A percentile compares a stretch with the other conserved stretches of the same genome.
These are phyloP conservation scores for Saraca asoca DNA, from an alignment of 331 rosid species.

Conservation along the genomic window DNA sequence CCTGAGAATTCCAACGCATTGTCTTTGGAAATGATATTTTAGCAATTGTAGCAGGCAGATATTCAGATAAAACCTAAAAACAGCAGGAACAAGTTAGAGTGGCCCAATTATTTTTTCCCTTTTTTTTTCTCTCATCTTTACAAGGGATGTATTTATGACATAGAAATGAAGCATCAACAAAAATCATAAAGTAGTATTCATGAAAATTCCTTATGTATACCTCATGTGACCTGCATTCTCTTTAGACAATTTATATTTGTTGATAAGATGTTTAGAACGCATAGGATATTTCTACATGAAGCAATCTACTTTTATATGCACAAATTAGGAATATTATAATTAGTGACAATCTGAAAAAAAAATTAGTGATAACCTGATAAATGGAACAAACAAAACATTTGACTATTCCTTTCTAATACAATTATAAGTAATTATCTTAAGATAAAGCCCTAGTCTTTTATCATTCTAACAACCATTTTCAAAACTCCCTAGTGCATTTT, in stretches of 20 bases:
- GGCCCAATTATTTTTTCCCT: too few species aligned
- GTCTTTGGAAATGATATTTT: constrained; percentile 89
- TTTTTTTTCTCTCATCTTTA: constrained; percentile 2
- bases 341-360: background rate
- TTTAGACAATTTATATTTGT: background rate
- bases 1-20: constrained; percentile 97
- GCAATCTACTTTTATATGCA: background rate
- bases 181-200: background rate
- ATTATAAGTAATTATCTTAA: constrained; percentile 7
- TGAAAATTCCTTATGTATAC: background rate
- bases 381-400: background rate
- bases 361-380: background rate
- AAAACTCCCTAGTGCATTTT: background rate
- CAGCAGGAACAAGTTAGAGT: constrained; percentile 26
- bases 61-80: constrained; percentile 77
- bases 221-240: constrained; percentile 9
- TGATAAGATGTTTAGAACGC: background rate
- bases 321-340: constrained; percentile 10
- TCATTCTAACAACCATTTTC: background rate
- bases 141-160: constrained; percentile 5
- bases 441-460: background rate
- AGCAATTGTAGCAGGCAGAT: constrained; percentile 67
- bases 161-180: constrained; percentile 29
- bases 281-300: constrained; percentile 15
- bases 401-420: constrained; percentile 2